Conservation (phyloP, 202 grass and related monocot species). For the Bolboschoenoplectus hybrid region DNA sequence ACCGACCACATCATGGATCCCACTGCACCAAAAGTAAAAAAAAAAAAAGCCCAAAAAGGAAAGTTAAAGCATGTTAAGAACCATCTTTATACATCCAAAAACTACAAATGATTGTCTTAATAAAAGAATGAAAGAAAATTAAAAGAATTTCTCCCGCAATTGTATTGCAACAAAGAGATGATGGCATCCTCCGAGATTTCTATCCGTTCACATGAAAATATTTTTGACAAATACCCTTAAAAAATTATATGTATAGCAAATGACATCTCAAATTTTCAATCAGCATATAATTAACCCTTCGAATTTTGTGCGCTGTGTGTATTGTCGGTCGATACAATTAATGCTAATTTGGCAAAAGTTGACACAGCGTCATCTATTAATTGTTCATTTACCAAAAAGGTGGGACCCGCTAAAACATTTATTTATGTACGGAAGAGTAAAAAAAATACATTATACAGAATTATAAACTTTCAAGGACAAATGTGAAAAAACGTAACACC, state of each 20-base stretch:
- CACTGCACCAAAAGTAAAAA: not conserved
- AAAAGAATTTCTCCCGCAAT: not conserved
- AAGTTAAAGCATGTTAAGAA: conserved; percentile 13
- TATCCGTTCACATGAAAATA: not conserved
- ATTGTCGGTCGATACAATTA: conserved; percentile 1
- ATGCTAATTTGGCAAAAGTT: not conserved
- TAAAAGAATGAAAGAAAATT: not conserved
- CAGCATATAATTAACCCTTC: not conserved
- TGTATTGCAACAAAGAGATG: conserved; percentile 13
- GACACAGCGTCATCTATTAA: not conserved
- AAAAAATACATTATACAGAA: not conserved
- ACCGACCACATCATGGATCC: conserved; percentile 43
- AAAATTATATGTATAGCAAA: not conserved
- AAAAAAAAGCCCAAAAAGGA: not conserved
- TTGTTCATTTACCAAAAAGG: not conserved
- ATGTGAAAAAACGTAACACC: not conserved
- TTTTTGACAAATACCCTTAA: conserved; percentile 1
- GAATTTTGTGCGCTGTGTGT: not conserved
- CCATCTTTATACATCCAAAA: not conserved
- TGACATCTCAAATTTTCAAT: not conserved
- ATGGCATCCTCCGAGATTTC: not conserved
- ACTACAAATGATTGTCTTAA: not conserved
- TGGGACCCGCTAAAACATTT: not conserved
- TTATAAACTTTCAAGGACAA: conserved; percentile 9
- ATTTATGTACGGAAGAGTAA: not conserved